A percentile compares a stretch with the other conserved stretches of the same genome.
Conservation (phyloP, 106 monocot genomes). For the Apostasia shenzhenica region DNA sequence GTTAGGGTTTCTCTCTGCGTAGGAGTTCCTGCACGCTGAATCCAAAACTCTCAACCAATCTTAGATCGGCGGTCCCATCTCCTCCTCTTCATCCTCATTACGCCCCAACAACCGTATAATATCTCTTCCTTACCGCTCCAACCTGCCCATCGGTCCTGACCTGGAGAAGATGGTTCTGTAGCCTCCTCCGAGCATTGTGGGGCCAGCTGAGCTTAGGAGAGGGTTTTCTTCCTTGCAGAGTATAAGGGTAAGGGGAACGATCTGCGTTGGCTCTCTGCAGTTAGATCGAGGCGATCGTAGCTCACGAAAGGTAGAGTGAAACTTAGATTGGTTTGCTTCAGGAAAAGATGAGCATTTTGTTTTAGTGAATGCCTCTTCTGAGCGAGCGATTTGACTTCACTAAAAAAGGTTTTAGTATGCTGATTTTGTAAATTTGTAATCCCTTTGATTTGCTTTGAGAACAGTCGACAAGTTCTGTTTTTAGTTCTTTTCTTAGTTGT, state of each 20-base stretch:
- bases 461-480: background rate
- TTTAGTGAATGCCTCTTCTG: background rate
- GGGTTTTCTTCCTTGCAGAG: background rate
- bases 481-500: background rate
- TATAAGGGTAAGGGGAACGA: background rate
- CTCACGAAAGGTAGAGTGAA: background rate
- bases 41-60: background rate
- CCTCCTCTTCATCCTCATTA: background rate
- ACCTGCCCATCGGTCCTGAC: background rate
- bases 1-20: constrained; percentile 10
- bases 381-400: background rate
- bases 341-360: background rate
- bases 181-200: background rate
- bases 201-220: background rate
- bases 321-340: constrained; percentile 1
- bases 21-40: constrained; percentile 2
- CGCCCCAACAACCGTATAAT: background rate
- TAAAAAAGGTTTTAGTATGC: background rate
- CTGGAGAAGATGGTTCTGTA: background rate
- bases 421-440: background rate
- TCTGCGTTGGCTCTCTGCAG: background rate
- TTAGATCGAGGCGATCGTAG: background rate
- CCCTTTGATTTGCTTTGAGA: too few species aligned
- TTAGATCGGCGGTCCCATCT: constrained; percentile 6
- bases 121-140: background rate